These are phyloP conservation scores for Cornus kousa DNA, from an alignment of 148 eudicot species.

Conservation along the genomic window DNA sequence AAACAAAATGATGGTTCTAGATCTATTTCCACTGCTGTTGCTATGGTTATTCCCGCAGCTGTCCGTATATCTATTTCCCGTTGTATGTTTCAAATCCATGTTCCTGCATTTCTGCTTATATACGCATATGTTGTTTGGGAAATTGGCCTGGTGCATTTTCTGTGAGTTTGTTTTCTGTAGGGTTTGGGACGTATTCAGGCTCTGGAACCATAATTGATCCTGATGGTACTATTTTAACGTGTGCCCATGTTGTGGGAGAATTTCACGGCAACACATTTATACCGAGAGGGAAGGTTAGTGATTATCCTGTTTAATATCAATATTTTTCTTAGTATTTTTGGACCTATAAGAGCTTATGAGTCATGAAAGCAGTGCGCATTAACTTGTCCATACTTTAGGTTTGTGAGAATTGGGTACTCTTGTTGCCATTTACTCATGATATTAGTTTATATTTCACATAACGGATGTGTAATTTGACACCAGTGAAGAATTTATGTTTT, in stretches of 20 bases:
- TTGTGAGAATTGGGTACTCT: background rate
- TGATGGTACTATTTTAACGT: constrained; percentile 56
- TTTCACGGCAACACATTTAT: constrained; percentile 36
- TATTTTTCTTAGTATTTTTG: background rate
- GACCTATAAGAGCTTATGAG: background rate
- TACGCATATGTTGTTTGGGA: background rate
- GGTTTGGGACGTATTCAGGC: constrained; percentile 44
- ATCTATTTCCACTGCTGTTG: constrained; percentile 67
- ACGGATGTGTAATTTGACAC: background rate
- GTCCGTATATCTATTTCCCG: constrained; percentile 62
- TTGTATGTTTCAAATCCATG: background rate
- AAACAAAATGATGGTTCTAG: constrained; percentile 35
- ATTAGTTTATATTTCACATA: background rate
- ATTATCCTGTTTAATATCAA: background rate
- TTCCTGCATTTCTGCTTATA: background rate
- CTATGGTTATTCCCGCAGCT: constrained; percentile 73
- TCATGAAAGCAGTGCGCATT: background rate
- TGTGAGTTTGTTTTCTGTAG: constrained; percentile 21
- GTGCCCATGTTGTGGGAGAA: constrained; percentile 54
- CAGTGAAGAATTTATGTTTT: background rate
- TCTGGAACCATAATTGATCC: constrained; percentile 53
- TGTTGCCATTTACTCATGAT: background rate
- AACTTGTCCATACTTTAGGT: background rate
- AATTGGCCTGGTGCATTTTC: background rate
- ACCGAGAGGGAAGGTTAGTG: constrained; percentile 57